Conservation (phyloP, 306 rosid genomes). For the Glycine soja region DNA sequence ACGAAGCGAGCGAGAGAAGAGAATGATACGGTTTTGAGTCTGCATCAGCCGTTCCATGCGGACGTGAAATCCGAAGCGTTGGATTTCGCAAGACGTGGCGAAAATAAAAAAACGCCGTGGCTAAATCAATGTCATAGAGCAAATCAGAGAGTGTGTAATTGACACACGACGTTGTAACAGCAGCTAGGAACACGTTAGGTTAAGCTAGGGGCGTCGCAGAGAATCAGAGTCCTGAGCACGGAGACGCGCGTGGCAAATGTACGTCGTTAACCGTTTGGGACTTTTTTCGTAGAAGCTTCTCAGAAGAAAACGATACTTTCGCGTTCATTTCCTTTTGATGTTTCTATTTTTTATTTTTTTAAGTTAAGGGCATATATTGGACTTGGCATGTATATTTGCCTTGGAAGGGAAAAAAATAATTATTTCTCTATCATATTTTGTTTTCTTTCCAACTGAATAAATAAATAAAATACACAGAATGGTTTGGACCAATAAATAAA, state of each 20-base stretch:
- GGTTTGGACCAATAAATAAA: too few species aligned
- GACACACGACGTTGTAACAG: neutral
- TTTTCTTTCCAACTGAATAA: neutral
- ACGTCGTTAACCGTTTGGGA: slow-evolving; percentile 44
- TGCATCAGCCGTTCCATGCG: slow-evolving; percentile 46
- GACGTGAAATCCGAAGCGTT: slow-evolving; percentile 60
- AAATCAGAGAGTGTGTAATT: slow-evolving; percentile 45
- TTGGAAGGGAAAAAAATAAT: neutral
- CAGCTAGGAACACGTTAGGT: neutral
- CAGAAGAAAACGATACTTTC: neutral
- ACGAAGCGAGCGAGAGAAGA: slow-evolving; percentile 65
- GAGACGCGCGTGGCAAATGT: slow-evolving; percentile 50
- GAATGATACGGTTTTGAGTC: slow-evolving; percentile 45
- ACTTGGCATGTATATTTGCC: neutral
- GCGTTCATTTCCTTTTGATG: neutral
- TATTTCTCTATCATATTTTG: neutral
- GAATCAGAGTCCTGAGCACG: slow-evolving; percentile 36
- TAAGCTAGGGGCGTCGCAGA: slow-evolving; percentile 28
- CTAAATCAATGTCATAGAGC: slow-evolving; percentile 49
- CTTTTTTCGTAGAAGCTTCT: slow-evolving; percentile 54
- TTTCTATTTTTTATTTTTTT: neutral
- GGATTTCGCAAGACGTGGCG: slow-evolving; percentile 35
- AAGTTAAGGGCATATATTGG: neutral
- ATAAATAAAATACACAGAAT: too few species aligned
- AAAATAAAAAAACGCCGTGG: slow-evolving; percentile 53